Conservation (phyloP, 441 rosid genomes). For the Eutrema salsugineum region DNA sequence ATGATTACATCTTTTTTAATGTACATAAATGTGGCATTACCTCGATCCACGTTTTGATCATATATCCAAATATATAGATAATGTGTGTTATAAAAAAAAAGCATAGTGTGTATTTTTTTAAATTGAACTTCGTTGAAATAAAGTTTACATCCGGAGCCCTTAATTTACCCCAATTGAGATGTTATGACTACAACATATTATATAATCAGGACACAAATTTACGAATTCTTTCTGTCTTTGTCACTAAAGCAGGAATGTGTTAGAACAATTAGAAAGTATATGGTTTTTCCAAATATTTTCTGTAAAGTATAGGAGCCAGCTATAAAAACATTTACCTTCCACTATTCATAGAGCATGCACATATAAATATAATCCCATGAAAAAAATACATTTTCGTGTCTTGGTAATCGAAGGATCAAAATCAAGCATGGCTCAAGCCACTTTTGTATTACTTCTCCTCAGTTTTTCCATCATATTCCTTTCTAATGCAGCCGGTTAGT, state of each 20-base stretch:
- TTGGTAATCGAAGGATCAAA: background rate
- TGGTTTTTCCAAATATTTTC: background rate
- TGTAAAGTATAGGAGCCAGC: background rate
- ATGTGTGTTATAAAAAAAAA: background rate
- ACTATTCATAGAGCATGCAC: background rate
- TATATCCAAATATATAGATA: background rate
- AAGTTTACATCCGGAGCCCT: background rate
- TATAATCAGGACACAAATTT: background rate
- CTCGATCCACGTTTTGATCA: conserved; percentile 24
- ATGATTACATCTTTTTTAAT: background rate
- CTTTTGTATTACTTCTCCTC: conserved; percentile 6
- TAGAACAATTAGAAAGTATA: background rate
- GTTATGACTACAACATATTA: background rate
- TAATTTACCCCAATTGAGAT: background rate
- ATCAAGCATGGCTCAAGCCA: conserved; percentile 12
- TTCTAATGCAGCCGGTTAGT: conserved; percentile 19
- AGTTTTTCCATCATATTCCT: background rate
- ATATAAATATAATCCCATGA: background rate
- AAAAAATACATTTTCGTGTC: background rate
- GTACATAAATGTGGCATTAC: conserved; percentile 4
- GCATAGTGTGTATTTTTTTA: background rate
- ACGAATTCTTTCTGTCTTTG: background rate
- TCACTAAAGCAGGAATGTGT: background rate
- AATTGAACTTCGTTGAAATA: background rate
- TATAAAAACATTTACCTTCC: background rate